A percentile compares a stretch with the other conserved stretches of the same genome.
Evolutionary conservation across 192 early-diverging fungal species (phyloP).

Genomic region (Podila clonocystis): DNA sequence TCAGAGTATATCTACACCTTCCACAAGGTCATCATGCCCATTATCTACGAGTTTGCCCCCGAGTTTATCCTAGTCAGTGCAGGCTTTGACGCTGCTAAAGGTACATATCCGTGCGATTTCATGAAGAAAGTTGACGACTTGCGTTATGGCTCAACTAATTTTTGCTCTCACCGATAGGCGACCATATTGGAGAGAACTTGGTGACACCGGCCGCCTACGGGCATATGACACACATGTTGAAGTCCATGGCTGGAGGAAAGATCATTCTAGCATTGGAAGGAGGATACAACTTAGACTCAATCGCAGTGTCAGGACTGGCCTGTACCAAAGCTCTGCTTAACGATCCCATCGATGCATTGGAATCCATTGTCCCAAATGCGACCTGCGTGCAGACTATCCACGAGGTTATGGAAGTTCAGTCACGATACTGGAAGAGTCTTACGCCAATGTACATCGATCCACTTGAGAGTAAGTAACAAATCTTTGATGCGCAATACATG

Average conservation of each 20-base stretch:
- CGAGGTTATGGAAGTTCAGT: constrained; percentile 58
- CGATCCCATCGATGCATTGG: constrained; percentile 57
- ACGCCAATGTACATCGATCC: constrained; percentile 46
- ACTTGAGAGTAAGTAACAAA: constrained; percentile 23
- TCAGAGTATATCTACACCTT: constrained; percentile 92
- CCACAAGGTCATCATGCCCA: constrained; percentile 79
- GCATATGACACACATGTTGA: constrained; percentile 88
- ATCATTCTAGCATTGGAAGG: constrained; percentile 89
- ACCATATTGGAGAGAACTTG: constrained; percentile 84
- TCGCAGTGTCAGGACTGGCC: constrained; percentile 77
- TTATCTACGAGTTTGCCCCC: constrained; percentile 84
- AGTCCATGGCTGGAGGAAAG: constrained; percentile 71
- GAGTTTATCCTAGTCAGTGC: constrained; percentile 88
- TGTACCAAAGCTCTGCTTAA: constrained; percentile 80
- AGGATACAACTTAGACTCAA: constrained; percentile 85
- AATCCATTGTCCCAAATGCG: constrained; percentile 50
- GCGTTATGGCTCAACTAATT: background rate
- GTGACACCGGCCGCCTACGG: constrained; percentile 87
- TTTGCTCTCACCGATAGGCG: constrained; percentile 52
- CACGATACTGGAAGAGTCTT: constrained; percentile 56
- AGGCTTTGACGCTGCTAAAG: constrained; percentile 90
- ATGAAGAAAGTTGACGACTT: no score
- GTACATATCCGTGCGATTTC: constrained; percentile 10
- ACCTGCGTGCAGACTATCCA: constrained; percentile 57
- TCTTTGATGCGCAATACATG: background rate